phyloP scores from a whole-genome alignment of 139 green algal species.

The Micractinium sp. region DNA sequence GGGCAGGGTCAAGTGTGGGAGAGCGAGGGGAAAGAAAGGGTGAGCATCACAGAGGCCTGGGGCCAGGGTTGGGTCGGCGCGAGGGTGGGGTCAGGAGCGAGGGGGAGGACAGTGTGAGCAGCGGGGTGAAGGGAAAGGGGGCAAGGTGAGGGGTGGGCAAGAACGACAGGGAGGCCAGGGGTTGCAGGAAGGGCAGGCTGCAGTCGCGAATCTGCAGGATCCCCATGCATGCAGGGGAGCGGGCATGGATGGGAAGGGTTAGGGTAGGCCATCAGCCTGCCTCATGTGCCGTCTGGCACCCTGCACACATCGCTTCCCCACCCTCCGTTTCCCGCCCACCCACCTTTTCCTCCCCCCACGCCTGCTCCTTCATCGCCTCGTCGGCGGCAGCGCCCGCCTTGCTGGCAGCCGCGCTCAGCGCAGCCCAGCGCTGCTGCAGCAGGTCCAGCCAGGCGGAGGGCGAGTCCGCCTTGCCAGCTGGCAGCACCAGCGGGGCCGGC shows the following conservation, averaged over 20 bases:
- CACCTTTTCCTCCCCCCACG: slow-evolving; percentile 34
- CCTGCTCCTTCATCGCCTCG: slow-evolving; percentile 24
- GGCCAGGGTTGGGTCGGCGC: too few relatives aligned
- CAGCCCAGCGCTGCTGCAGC: slow-evolving; percentile 18
- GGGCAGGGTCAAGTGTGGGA: not conserved
- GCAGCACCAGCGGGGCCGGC: slow-evolving; percentile 1
- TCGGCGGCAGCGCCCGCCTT: not conserved
- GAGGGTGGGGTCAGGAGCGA: too few relatives aligned
- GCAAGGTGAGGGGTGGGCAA: too few relatives aligned
- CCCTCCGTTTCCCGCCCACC: not conserved
- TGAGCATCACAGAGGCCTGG: too few relatives aligned
- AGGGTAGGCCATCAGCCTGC: not conserved
- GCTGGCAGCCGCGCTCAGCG: not conserved
- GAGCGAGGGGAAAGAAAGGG: too few relatives aligned
- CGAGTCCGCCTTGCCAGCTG: slow-evolving; percentile 1
- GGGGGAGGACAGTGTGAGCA: not conserved
- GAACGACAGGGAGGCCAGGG: too few relatives aligned
- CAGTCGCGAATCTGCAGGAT: too few relatives aligned
- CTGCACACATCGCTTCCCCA: not conserved
- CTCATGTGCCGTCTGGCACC: too few relatives aligned
- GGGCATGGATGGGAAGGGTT: too few relatives aligned
- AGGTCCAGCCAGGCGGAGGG: slow-evolving; percentile 30
- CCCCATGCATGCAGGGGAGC: too few relatives aligned
- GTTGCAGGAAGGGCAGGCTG: too few relatives aligned
- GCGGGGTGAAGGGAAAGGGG: too few relatives aligned